A percentile compares a stretch with the other conserved stretches of the same genome.
These are phyloP conservation scores for Dipteronia sinensis DNA, from an alignment of 345 rosid species.

Conservation along the genomic window DNA sequence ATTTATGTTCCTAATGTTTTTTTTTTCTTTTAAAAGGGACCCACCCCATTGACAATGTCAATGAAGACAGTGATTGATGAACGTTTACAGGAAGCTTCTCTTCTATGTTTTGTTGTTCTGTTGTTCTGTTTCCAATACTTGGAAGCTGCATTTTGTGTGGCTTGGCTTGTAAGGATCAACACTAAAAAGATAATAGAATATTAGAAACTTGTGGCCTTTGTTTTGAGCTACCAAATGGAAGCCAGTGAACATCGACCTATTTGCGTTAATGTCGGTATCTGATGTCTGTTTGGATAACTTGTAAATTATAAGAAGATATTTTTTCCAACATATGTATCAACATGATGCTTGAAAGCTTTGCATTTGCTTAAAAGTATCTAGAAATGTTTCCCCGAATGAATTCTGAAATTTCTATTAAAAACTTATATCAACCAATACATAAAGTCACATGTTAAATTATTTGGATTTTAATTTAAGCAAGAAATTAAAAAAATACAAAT, in stretches of 20 bases:
- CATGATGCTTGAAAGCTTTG: too few species aligned
- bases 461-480: too few species aligned
- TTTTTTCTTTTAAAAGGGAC: neutral
- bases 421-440: too few species aligned
- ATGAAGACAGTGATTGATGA: neutral
- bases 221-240: neutral
- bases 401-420: too few species aligned
- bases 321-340: too few species aligned
- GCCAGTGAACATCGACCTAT: too few species aligned
- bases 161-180: neutral
- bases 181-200: neutral
- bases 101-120: neutral
- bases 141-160: neutral
- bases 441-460: too few species aligned
- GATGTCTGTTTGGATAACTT: neutral
- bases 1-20: neutral
- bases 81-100: neutral
- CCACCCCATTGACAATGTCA: neutral
- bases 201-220: neutral
- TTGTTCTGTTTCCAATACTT: neutral
- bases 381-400: too few species aligned
- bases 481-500: too few species aligned
- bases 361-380: too few species aligned
- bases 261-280: too few species aligned
- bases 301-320: too few species aligned